Conservation (phyloP, 192 early-diverging fungal species). For the Umbelopsis vinacea region DNA sequence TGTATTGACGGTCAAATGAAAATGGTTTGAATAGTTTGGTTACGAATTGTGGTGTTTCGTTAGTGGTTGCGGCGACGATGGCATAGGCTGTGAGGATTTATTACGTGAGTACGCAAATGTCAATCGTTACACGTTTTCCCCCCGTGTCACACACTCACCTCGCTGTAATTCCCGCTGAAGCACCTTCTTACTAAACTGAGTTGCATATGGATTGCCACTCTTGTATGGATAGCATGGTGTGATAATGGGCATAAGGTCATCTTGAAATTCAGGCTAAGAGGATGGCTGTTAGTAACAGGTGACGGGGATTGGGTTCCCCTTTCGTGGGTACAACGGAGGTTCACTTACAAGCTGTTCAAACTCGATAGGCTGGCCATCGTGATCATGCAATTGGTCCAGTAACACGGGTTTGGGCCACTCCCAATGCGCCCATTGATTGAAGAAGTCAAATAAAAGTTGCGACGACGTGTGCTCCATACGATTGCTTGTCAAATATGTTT, state of each 20-base stretch:
- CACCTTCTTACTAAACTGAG: slow-evolving; percentile 26
- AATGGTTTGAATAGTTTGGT: slow-evolving; percentile 28
- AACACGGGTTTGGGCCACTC: slow-evolving; percentile 34
- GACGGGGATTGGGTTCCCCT: too few species aligned
- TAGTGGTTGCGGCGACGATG: not conserved
- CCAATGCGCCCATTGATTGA: slow-evolving; percentile 31
- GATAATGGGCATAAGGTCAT: slow-evolving; percentile 32
- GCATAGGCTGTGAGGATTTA: not conserved
- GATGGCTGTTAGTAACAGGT: not conserved
- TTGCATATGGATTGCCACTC: slow-evolving; percentile 28
- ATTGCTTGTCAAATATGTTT: slow-evolving; percentile 21
- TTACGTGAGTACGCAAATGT: not conserved
- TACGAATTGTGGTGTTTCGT: not conserved
- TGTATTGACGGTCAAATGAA: slow-evolving; percentile 17
- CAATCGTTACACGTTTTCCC: too few species aligned
- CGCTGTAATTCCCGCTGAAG: slow-evolving; percentile 29
- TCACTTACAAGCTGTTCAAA: slow-evolving; percentile 21
- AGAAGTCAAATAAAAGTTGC: slow-evolving; percentile 24
- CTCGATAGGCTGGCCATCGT: not conserved
- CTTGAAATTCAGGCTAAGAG: slow-evolving; percentile 22
- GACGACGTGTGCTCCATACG: not conserved
- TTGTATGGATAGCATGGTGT: slow-evolving; percentile 39
- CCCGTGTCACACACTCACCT: not conserved
- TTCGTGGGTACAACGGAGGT: too few species aligned
- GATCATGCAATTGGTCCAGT: slow-evolving; percentile 15